Base-by-base conservation (phyloP, 495 filamentous ascomycete genomes). In the Trichoderma asperelloides region DNA sequence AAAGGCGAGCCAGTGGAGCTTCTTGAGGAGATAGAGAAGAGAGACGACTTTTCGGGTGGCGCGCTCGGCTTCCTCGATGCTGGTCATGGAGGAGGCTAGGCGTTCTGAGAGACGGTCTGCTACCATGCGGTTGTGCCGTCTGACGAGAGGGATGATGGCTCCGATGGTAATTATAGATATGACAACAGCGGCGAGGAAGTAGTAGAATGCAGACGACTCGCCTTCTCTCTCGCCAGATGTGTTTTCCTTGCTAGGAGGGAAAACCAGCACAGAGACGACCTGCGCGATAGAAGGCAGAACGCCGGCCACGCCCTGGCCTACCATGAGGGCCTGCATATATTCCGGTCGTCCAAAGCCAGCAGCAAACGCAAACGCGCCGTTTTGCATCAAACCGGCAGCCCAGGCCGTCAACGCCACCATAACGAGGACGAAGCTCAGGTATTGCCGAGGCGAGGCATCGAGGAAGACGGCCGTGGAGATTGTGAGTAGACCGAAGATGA, bases 241-340 rank as follows among this genome's bases (percentile, higher is more conserved):
- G 23, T 51, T 33, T 13, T 41, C 63, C n/a, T 64, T 45, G 33
- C 37, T 13, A 8, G 72, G 75, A n/a, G 88, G 82, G 15, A 93
- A 84, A 0, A 86, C 84, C 39, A 98, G 80, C 37, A 94, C 91
- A 2, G 92, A 90, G 47, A 91, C 72, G 69, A 97, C 95, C 71
- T 91, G 94, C 0, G 90, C 90, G 66, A 97, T 84, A 51, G 90
- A 90, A 0, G 95, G 96, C 16, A 98, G 81, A 4, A 99, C 93
- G 40, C 95, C 95, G 1, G 95, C 93, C 8, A 98, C 81, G 18
- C 87, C 96, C 75, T 99, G 95, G 11, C 95, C 95, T 28, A 87
- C 87, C 96, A 99, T 98, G 75, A 98, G 93, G 23, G 89, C 95
- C 76, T 97, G 93, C 63, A 90, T 97, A 78, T 97, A 98, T 71